phyloP scores from a whole-genome alignment of 1,139 yeast species.

The Sugiyamaella japonica region DNA sequence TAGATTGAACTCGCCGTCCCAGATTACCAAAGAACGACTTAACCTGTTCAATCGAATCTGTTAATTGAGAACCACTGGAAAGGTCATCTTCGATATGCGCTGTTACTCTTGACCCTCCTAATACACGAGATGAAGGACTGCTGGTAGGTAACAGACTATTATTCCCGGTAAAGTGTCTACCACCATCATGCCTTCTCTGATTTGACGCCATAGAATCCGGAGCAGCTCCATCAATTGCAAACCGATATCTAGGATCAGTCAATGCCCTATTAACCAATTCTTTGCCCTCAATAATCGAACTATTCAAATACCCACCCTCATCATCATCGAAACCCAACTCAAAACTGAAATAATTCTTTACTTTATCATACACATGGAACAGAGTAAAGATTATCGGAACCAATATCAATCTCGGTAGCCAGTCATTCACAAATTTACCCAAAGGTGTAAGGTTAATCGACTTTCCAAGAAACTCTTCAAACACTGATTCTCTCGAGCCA shows the following conservation, averaged over 20 bases:
- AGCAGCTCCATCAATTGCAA: conserved; percentile 26
- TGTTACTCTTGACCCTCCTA: background rate
- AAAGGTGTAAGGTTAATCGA: conserved; percentile 74
- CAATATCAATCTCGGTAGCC: conserved; percentile 71
- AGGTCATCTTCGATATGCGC: background rate
- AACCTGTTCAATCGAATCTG: conserved; percentile 18
- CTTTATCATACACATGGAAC: conserved; percentile 67
- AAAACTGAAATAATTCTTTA: conserved; percentile 55
- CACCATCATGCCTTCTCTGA: background rate
- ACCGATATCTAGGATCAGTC: conserved; percentile 35
- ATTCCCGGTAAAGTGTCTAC: background rate
- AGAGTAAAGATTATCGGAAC: conserved; percentile 64
- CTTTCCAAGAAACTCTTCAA: conserved; percentile 63
- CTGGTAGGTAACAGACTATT: background rate
- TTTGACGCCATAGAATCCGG: conserved; percentile 1
- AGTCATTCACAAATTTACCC: conserved; percentile 68
- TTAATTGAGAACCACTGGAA: conserved; percentile 1
- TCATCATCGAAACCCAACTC: conserved; percentile 53
- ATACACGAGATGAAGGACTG: background rate
- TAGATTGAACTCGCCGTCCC: conserved; percentile 24
- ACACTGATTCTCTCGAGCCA: conserved; percentile 48
- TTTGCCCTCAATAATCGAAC: conserved; percentile 40
- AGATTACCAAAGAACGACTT: conserved; percentile 27
- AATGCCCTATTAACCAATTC: conserved; percentile 41
- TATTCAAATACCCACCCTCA: conserved; percentile 32